phyloP scores from a whole-genome alignment of 202 grass and related monocot species.

The Digitaria exilis region DNA sequence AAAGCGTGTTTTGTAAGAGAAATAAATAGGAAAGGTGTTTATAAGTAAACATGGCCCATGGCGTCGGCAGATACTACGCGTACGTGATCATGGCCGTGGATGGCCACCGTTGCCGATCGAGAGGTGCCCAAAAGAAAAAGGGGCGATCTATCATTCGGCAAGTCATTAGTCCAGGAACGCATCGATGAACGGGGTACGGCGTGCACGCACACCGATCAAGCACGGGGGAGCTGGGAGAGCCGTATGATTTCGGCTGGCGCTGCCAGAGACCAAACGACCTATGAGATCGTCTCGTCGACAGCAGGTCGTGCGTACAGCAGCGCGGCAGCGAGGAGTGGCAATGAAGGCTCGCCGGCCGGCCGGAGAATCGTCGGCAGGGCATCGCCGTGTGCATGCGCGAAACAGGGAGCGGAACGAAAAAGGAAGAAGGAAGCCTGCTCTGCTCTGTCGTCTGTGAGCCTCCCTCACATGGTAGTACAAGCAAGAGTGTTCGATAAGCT shows the following conservation, averaged over 20 bases:
- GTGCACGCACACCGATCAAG: slow-evolving; percentile 13
- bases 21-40: no score
- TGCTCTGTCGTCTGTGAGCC: not conserved
- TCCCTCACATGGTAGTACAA: not conserved
- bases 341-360: slow-evolving; percentile 20
- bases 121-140: not conserved
- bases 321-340: not conserved
- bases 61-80: not conserved
- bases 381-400: not conserved
- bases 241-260: not conserved
- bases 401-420: no score
- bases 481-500: slow-evolving; percentile 20
- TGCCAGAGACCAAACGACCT: not conserved
- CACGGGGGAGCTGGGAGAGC: not conserved
- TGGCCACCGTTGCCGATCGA: not conserved
- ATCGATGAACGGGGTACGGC: not conserved
- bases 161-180: not conserved
- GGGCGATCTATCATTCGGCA: slow-evolving; percentile 14
- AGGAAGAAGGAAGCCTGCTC: not conserved
- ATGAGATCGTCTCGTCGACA: not conserved
- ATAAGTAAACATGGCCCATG: no score
- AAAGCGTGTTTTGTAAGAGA: no score
- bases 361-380: not conserved
- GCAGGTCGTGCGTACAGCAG: no score
- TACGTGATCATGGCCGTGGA: not conserved